Conservation (phyloP, 2,329 filamentous ascomycete species). For the Pseudocercospora vitis region DNA sequence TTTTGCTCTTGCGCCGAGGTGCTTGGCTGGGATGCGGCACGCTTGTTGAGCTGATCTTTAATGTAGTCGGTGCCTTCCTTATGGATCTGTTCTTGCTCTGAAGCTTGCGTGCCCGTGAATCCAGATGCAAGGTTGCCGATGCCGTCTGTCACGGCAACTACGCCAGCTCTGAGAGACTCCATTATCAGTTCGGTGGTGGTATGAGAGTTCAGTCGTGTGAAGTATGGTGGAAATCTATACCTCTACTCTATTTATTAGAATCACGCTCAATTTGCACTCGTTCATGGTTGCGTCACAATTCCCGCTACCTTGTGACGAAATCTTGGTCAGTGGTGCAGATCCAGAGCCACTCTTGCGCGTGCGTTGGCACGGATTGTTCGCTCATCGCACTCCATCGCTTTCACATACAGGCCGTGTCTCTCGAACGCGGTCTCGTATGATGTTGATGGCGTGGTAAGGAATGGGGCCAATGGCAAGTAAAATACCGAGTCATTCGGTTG, state of each 20-base stretch:
- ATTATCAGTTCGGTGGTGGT: neutral
- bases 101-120: neutral
- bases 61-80: slow-evolving; percentile 17
- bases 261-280: neutral
- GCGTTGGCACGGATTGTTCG: neutral
- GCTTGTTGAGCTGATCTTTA: slow-evolving; percentile 9
- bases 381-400: neutral
- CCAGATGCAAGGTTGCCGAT: neutral
- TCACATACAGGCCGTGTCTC: neutral
- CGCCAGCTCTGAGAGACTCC: neutral
- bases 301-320: neutral
- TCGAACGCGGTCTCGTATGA: no score
- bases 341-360: neutral
- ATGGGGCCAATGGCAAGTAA: no score
- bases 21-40: neutral
- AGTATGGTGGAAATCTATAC: neutral
- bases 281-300: slow-evolving; percentile 9
- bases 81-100: slow-evolving; percentile 5
- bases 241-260: neutral
- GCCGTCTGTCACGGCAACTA: neutral
- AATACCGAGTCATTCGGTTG: no score
- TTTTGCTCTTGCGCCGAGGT: slow-evolving; percentile 9
- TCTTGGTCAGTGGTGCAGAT: neutral
- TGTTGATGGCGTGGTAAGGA: no score
- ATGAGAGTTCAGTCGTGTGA: neutral